These are phyloP conservation scores for Paxillus involutus DNA, from an alignment of 768 basidiomycete genomes.

Conservation along the genomic window DNA sequence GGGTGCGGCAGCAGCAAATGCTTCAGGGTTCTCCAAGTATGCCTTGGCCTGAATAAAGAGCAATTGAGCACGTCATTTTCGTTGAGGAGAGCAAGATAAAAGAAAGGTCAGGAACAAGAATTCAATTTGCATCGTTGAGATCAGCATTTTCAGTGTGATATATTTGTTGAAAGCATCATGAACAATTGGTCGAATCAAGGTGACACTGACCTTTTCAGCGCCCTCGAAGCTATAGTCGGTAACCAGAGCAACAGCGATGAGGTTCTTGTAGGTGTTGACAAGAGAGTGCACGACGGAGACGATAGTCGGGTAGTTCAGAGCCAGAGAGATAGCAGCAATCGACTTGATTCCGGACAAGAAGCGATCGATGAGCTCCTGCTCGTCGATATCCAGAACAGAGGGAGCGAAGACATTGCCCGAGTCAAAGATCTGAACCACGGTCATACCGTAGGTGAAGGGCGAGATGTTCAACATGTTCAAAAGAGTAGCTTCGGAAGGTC, in stretches of 20 bases:
- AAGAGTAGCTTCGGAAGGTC: conserved; percentile 94
- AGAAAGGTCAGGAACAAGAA: conserved; percentile 30
- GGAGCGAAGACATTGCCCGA: conserved; percentile 90
- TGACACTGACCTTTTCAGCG: conserved; percentile 75
- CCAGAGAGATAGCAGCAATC: conserved; percentile 93
- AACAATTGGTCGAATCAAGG: conserved; percentile 1
- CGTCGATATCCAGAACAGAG: conserved; percentile 88
- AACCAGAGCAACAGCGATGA: conserved; percentile 81
- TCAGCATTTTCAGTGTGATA: conserved; percentile 88
- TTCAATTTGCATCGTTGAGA: conserved; percentile 39
- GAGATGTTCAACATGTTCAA: conserved; percentile 99
- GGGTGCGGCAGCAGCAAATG: conserved; percentile 85
- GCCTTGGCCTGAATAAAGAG: conserved; percentile 73
- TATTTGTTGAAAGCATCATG: conserved; percentile 32
- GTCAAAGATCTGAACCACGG: conserved; percentile 95
- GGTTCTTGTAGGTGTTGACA: conserved; percentile 99
- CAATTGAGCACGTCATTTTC: conserved; percentile 3
- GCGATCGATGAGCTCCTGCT: conserved; percentile 85
- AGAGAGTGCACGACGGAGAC: conserved; percentile 93
- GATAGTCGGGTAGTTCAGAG: conserved; percentile 93
- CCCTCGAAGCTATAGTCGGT: conserved; percentile 97
- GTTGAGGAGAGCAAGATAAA: background rate
- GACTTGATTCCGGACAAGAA: conserved; percentile 95
- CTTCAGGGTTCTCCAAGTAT: conserved; percentile 96
- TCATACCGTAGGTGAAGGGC: conserved; percentile 99